Conservation (phyloP, 225 moss, liverwort and hornwort species). For the Takakia lepidozioides region DNA sequence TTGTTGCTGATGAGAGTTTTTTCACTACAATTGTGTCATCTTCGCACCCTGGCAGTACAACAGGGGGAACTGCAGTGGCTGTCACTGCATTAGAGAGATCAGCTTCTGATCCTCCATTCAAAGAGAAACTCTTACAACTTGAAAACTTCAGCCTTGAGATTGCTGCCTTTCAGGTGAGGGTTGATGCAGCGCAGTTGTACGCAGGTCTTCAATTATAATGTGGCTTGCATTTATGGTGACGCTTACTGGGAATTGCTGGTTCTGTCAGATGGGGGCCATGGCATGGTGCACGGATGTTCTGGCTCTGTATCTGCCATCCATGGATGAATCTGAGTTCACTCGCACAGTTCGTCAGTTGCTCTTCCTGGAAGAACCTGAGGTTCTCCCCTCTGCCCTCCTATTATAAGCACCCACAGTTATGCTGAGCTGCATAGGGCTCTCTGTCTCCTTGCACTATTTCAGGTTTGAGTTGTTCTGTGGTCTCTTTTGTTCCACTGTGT, state of each 20-base stretch:
- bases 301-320: slow-evolving; percentile 78
- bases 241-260: background rate
- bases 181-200: background rate
- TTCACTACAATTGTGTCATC: slow-evolving; percentile 53
- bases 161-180: slow-evolving; percentile 81
- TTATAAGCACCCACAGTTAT: no score
- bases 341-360: slow-evolving; percentile 82
- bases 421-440: background rate
- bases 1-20: slow-evolving; percentile 83
- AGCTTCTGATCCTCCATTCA: slow-evolving; percentile 43
- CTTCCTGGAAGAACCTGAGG: slow-evolving; percentile 82
- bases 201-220: no score
- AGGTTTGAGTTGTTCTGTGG: no score
- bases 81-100: slow-evolving; percentile 41
- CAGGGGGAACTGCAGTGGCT: slow-evolving; percentile 29
- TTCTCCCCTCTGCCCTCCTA: slow-evolving; percentile 14
- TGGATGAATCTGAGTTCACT: slow-evolving; percentile 63
- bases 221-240: background rate
- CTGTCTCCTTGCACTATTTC: no score
- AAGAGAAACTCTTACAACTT: slow-evolving; percentile 69
- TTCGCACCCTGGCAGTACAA: slow-evolving; percentile 18
- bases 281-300: slow-evolving; percentile 98
- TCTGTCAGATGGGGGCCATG: slow-evolving; percentile 81
- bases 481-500: no score
- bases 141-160: slow-evolving; percentile 91